Conservation (phyloP, 73 alveolate genomes). For the Paramecium biaurelia region DNA sequence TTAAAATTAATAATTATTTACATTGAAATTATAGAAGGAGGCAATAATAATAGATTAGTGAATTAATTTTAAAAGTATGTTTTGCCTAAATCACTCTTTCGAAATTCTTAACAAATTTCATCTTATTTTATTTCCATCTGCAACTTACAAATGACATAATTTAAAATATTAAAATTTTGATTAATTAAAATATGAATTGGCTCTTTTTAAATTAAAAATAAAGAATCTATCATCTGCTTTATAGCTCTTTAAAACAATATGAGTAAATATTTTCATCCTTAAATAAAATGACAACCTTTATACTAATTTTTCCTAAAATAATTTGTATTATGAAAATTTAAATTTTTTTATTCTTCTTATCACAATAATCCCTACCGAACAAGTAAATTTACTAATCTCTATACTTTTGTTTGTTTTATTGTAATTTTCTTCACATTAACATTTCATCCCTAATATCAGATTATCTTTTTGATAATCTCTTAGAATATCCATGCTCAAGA, state of each 20-base stretch:
- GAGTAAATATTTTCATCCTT: not conserved
- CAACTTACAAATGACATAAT: not conserved
- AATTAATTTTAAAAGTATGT: not conserved
- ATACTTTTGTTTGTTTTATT: not conserved
- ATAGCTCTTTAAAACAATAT: not conserved
- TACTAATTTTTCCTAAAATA: not conserved
- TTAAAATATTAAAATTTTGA: not conserved
- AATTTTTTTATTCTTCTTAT: not conserved
- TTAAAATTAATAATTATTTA: not conserved
- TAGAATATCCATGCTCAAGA: conserved; percentile 53
- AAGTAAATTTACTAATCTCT: conserved; percentile 10
- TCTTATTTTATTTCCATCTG: not conserved
- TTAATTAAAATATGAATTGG: not conserved
- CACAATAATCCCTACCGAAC: not conserved
- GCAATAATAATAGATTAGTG: not conserved
- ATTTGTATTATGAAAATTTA: not conserved
- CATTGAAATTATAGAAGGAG: not conserved
- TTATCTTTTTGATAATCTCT: no score
- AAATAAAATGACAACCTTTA: not conserved
- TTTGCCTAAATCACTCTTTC: not conserved
- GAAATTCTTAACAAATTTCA: not conserved
- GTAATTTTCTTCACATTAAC: not conserved
- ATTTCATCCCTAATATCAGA: not conserved
- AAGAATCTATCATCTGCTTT: not conserved
- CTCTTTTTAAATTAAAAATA: not conserved